Evolutionary conservation across 768 basidiomycete genomes (phyloP).

Genomic region (Clitopilus passeckerianus): DNA sequence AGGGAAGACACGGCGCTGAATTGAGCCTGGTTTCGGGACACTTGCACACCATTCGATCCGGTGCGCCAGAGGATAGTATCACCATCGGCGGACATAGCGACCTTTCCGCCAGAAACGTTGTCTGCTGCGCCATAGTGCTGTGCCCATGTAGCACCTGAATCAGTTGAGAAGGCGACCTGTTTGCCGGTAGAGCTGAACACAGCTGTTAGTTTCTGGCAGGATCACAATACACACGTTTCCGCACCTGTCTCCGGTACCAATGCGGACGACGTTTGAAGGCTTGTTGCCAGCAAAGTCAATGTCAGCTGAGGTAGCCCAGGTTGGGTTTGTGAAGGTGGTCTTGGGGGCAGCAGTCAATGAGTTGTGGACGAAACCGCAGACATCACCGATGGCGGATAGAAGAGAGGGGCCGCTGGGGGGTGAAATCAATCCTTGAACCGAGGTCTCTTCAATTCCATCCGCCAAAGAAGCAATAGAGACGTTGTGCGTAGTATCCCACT

Average conservation of each 20-base stretch:
- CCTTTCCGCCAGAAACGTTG: conserved; percentile 37
- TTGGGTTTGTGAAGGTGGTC: conserved; percentile 36
- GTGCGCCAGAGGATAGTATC: conserved; percentile 58
- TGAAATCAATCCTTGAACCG: conserved; percentile 53
- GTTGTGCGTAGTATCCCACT: conserved; percentile 60
- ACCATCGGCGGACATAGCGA: conserved; percentile 47
- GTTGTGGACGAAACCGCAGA: conserved; percentile 46
- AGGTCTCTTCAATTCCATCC: conserved; percentile 62
- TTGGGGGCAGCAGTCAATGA: conserved; percentile 35
- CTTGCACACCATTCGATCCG: conserved; percentile 39
- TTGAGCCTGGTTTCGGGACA: conserved; percentile 43
- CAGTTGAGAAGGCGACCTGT: conserved; percentile 53
- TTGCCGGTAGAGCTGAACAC: conserved; percentile 33
- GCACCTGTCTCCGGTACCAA: conserved; percentile 47
- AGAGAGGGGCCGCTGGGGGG: conserved; percentile 56
- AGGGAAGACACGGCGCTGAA: conserved; percentile 48
- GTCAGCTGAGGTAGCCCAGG: conserved; percentile 40
- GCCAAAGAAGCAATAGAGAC: conserved; percentile 56
- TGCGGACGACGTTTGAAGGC: conserved; percentile 44
- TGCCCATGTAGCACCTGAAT: conserved; percentile 52
- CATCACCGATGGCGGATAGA: conserved; percentile 51
- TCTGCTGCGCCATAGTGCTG: conserved; percentile 51
- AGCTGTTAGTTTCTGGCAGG: not conserved
- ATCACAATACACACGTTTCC: not conserved
- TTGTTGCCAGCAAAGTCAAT: conserved; percentile 52